phyloP scores from a whole-genome alignment of 345 rosid genomes.

The Arabis alpina region DNA sequence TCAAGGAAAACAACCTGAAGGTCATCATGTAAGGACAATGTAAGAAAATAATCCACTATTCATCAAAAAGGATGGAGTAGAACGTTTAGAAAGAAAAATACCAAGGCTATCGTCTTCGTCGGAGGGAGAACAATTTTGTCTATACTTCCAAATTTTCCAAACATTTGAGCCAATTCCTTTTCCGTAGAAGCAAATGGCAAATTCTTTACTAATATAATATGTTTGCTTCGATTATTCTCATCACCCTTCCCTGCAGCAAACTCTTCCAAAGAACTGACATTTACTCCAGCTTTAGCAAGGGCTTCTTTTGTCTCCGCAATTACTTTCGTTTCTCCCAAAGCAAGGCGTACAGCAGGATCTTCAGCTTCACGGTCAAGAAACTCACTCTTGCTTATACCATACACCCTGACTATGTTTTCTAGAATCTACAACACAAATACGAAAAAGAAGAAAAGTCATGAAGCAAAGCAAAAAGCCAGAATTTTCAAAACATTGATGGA shows the following conservation, averaged over 20 bases:
- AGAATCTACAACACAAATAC: conserved; percentile 58
- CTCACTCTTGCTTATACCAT: conserved; percentile 89
- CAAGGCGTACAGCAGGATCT: conserved; percentile 96
- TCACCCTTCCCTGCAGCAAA: conserved; percentile 63
- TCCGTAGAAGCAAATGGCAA: conserved; percentile 91
- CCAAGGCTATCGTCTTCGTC: conserved; percentile 90
- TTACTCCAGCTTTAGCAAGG: conserved; percentile 79
- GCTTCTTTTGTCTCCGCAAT: conserved; percentile 89
- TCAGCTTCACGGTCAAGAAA: conserved; percentile 85
- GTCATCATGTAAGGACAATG: conserved; percentile 30
- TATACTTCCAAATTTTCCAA: conserved; percentile 82
- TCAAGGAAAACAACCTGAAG: conserved; percentile 87
- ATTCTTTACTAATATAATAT: conserved; percentile 83
- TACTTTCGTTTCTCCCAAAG: conserved; percentile 96
- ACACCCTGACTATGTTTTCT: conserved; percentile 82
- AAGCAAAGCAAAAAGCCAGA: conserved; percentile 19
- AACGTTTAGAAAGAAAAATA: conserved; percentile 36
- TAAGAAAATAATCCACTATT: conserved; percentile 11
- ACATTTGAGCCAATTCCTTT: conserved; percentile 77
- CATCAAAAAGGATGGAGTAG: not conserved
- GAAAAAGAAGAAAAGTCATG: not conserved
- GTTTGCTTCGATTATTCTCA: conserved; percentile 77
- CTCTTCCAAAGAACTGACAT: conserved; percentile 70
- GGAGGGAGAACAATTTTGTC: conserved; percentile 88
- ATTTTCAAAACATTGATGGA: conserved; percentile 4